A percentile compares a stretch with the other conserved stretches of the same genome.
Conservation (phyloP, 257 asterid species). For the Phtheirospermum japonicum region DNA sequence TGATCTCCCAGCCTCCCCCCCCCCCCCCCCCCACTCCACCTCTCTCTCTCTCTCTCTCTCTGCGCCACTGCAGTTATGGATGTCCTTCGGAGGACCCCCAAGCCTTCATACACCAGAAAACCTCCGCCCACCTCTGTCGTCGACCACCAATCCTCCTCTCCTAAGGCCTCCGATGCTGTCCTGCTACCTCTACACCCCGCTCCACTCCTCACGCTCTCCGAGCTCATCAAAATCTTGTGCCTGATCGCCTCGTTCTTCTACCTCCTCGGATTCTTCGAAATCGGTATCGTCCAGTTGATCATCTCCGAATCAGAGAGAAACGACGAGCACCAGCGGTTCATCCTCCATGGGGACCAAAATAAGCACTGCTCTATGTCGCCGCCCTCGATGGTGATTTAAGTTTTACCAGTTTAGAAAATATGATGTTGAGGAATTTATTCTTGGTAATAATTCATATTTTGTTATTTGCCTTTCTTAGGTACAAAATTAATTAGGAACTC, state of each 20-base stretch:
- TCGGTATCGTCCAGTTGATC: slow-evolving; percentile 80
- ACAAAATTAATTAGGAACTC: too few species aligned
- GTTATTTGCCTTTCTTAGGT: too few species aligned
- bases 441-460: too few species aligned
- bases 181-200: slow-evolving; percentile 83
- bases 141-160: slow-evolving; percentile 36
- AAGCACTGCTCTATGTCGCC: slow-evolving; percentile 39
- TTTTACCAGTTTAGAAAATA: too few species aligned
- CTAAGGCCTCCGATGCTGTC: slow-evolving; percentile 85
- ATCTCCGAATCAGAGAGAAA: slow-evolving; percentile 52
- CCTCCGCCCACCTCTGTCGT: slow-evolving; percentile 27
- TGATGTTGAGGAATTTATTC: too few species aligned
- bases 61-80: slow-evolving; percentile 47
- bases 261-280: too few species aligned
- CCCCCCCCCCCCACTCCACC: too few species aligned
- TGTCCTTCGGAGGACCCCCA: slow-evolving; percentile 63
- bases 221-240: slow-evolving; percentile 59
- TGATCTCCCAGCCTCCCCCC: too few species aligned
- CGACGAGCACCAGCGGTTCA: slow-evolving; percentile 44
- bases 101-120: slow-evolving; percentile 25
- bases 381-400: slow-evolving; percentile 17
- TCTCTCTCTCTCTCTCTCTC: slow-evolving; percentile 1
- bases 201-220: slow-evolving; percentile 78
- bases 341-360: slow-evolving; percentile 41
- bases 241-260: slow-evolving; percentile 81